Base-by-base conservation (phyloP, 169 alveolate species). In the Theileria sp. region DNA sequence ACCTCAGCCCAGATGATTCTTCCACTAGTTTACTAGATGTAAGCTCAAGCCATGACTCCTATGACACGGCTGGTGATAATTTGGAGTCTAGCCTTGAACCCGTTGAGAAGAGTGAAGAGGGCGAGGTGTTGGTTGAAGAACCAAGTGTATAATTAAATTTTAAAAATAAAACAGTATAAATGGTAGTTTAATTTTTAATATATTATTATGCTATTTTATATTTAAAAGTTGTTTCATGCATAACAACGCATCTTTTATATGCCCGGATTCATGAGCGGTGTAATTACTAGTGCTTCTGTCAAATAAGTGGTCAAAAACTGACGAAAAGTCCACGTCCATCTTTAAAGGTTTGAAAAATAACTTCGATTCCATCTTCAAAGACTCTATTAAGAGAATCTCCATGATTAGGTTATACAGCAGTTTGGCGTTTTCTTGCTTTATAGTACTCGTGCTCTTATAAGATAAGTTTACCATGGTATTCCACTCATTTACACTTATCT, bases 331-430 rank as follows among this genome's bases (percentile, higher is more conserved):
- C 54, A 44, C 54, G 8, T 2, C 54, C 54, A 44, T 44, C 54
- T 13, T 50, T 13, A 67, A 32, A 64, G 70, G 12, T 23, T 70
- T 30, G 67, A 30, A 85, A 23, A 38, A 77, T 12, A 72, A 65
- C 17, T 66, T 82, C 32, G 38, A 51, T 60, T 85, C 87, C 80
- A 79, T 19, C n/a, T 69, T 77, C 64, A 85, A 34, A 9, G 87
- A 21, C 44, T 85, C 87, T 69, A 79, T 70, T 44, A 85, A 44
- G 32, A 85, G 15, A 49, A 76, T 80, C 21, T 74, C 36, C 56
- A 71, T 77, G 26, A 85, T 75, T 0, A 74, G 36, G 54, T 70
- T 58, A 34, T 67, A 67, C 61, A 85, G 36, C 32, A 51, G 61
- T 30, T 69, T 69, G 0, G 26, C 51, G 12, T 64, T 64, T 4